These are phyloP conservation scores for Naganishia liquefaciens DNA, from an alignment of 1,284 basidiomycete genomes.

Conservation along the genomic window DNA sequence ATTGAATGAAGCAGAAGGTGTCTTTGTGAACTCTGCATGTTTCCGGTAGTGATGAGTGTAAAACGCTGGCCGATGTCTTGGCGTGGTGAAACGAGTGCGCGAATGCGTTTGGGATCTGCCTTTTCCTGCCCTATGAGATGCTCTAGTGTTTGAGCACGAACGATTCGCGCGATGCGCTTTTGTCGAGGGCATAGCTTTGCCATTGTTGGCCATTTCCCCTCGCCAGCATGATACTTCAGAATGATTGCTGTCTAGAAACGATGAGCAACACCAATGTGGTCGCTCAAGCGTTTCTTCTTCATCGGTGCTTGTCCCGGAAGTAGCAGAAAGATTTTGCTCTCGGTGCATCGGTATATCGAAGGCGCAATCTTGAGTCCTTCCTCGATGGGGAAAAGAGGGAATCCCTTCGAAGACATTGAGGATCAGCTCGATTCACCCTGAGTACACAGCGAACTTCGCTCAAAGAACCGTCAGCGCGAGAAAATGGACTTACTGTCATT, in stretches of 20 bases:
- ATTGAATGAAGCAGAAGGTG: conserved; percentile 5
- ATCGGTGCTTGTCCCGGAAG: conserved; percentile 3
- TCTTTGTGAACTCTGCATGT: not conserved
- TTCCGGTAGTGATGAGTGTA: not conserved
- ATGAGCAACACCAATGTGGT: no score
- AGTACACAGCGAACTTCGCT: no score
- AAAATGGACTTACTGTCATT: no score
- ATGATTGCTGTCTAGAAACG: no score
- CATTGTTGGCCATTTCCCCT: no score
- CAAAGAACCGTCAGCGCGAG: no score
- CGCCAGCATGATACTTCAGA: no score
- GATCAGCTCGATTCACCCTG: no score
- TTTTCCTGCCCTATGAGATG: not conserved
- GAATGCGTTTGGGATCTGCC: not conserved
- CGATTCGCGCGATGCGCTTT: not conserved
- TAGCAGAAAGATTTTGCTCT: not conserved
- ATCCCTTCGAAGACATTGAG: not conserved
- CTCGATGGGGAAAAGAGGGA: not conserved
- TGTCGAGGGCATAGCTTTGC: no score
- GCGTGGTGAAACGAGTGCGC: not conserved
- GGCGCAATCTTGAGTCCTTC: no score
- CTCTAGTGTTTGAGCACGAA: not conserved
- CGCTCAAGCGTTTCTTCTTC: not conserved
- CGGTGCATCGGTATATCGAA: not conserved
- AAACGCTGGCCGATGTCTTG: not conserved